phyloP scores from a whole-genome alignment of 2,329 filamentous ascomycete species.

The Apiospora saccharicola region DNA sequence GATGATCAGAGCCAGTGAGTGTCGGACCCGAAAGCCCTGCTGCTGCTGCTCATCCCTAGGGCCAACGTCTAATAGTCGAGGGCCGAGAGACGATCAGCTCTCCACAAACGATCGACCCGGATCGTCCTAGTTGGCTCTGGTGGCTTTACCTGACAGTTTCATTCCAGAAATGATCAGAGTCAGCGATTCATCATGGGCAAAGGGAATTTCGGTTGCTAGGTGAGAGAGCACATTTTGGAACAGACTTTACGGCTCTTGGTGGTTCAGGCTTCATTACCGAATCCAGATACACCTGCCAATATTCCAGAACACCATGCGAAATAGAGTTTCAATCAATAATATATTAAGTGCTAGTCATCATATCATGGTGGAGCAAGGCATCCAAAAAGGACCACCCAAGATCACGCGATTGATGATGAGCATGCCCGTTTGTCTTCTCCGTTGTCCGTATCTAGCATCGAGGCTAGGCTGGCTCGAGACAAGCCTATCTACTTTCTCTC shows the following conservation, averaged over 20 bases:
- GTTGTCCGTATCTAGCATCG: background rate
- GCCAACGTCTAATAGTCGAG: background rate
- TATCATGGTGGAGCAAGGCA: background rate
- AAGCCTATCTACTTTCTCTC: background rate
- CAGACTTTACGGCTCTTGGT: background rate
- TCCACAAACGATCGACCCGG: slow-evolving; percentile 8
- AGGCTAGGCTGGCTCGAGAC: slow-evolving; percentile 7
- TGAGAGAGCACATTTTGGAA: background rate
- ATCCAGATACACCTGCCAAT: background rate
- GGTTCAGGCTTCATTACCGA: background rate
- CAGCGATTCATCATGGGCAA: background rate
- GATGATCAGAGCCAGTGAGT: background rate
- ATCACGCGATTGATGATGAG: slow-evolving; percentile 2
- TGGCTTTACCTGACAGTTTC: slow-evolving; percentile 16
- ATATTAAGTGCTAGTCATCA: background rate
- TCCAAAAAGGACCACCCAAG: background rate
- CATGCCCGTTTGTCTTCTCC: slow-evolving; percentile 1
- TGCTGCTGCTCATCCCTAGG: slow-evolving; percentile 17
- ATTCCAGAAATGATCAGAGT: background rate
- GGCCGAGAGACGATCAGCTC: background rate
- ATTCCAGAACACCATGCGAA: slow-evolving; percentile 9
- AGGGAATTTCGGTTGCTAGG: background rate
- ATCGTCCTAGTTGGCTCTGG: background rate
- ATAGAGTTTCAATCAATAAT: slow-evolving; percentile 18
- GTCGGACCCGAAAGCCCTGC: background rate